Conservation (phyloP, 2,329 filamentous ascomycete species). For the Blastomyces silverae region DNA sequence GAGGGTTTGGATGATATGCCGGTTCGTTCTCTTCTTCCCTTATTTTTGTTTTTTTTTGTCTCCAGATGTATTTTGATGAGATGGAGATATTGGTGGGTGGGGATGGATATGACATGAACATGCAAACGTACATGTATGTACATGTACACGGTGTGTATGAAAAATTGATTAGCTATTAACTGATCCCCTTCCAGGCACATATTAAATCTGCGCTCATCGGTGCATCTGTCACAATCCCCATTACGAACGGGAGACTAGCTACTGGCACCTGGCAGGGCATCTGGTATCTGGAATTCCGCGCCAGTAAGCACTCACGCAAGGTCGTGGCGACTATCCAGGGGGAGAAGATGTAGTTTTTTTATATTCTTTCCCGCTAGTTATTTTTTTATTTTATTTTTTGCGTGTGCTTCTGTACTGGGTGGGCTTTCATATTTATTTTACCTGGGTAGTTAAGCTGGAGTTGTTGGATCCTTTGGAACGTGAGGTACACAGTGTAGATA, state of each 20-base stretch:
- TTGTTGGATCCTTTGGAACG: neutral
- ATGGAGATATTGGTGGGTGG: neutral
- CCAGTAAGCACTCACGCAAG: slow-evolving; percentile 65
- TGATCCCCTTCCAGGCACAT: slow-evolving; percentile 56
- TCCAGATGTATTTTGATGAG: neutral
- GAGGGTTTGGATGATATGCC: slow-evolving; percentile 95
- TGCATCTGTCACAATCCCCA: slow-evolving; percentile 83
- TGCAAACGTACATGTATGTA: neutral
- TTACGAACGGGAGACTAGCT: slow-evolving; percentile 71
- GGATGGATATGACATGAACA: neutral
- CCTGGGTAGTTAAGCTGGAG: neutral
- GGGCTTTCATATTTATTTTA: neutral
- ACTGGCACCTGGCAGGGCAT: slow-evolving; percentile 64
- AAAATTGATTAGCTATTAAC: neutral
- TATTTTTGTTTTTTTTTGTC: neutral
- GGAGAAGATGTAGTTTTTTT: slow-evolving; percentile 50
- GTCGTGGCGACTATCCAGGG: slow-evolving; percentile 93
- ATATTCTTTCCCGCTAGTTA: neutral
- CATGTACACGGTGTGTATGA: neutral
- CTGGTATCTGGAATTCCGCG: slow-evolving; percentile 89
- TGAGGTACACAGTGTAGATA: neutral
- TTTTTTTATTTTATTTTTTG: neutral
- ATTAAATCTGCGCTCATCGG: slow-evolving; percentile 88
- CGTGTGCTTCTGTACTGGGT: neutral
- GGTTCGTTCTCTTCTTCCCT: slow-evolving; percentile 42